phyloP scores from a whole-genome alignment of 177 flowering plant species.

The Tripterygium wilfordii region DNA sequence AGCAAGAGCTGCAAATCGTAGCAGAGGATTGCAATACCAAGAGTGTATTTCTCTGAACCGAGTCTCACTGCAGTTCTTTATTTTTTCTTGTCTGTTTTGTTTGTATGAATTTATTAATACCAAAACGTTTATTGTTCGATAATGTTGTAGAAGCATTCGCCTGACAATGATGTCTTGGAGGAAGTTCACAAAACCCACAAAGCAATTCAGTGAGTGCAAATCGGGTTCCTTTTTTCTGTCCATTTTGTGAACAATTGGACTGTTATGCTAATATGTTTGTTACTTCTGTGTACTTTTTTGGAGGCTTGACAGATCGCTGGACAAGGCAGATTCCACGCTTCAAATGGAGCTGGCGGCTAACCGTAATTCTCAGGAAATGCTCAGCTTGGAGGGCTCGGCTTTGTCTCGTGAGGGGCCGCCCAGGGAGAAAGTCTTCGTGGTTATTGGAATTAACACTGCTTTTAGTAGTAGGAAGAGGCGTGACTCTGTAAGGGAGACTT shows the following conservation, averaged over 20 bases:
- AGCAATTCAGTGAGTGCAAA: slow-evolving; percentile 76
- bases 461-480: slow-evolving; percentile 96
- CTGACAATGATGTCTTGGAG: slow-evolving; percentile 46
- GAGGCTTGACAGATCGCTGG: slow-evolving; percentile 47
- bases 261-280: neutral
- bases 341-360: slow-evolving; percentile 71
- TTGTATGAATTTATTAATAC: neutral
- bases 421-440: slow-evolving; percentile 71
- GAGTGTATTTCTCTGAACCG: no score
- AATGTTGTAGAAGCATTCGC: slow-evolving; percentile 38
- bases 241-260: neutral
- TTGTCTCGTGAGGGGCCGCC: slow-evolving; percentile 23
- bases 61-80: neutral
- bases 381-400: slow-evolving; percentile 8
- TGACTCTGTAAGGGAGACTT: slow-evolving; percentile 89
- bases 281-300: neutral
- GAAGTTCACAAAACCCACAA: slow-evolving; percentile 74
- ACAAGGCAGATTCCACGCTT: slow-evolving; percentile 68
- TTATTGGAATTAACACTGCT: slow-evolving; percentile 96
- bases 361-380: slow-evolving; percentile 41
- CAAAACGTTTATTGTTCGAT: neutral
- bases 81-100: neutral
- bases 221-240: no score
- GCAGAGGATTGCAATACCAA: slow-evolving; percentile 55
- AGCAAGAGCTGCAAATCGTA: slow-evolving; percentile 53